Base-by-base conservation (phyloP, 371 early-diverging fungal species). In the Mucor lusitanicus region DNA sequence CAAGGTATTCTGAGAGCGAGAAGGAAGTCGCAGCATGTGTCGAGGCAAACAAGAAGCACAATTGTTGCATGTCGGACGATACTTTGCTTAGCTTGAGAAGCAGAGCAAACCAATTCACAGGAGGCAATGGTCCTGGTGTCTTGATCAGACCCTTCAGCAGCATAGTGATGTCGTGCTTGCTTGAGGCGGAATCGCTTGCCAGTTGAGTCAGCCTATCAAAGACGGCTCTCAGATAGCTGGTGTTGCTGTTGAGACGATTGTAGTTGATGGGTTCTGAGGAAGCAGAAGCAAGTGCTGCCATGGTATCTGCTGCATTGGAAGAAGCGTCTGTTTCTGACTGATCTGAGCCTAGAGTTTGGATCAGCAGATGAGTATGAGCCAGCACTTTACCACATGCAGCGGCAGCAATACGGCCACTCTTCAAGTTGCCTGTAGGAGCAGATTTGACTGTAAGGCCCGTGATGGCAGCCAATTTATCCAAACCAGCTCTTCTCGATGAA, bases 51-150 rank as follows among this genome's bases (percentile, higher is more conserved):
- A 42, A 57, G 13, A 86, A 71, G n/a, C 81, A 78, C 1, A 74
- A 39, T 0, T 37, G 30, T 17, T 65, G 71, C 13, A 79, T 30
- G 1, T 28, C 19, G 0, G 70, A 66, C 15, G 81, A 78, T 11
- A 78, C 19, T 9, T 67, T 69, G 6, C 80, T 69, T 9, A 83
- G 30, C 12, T 76, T 73, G 1, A 65, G 70, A 39, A 86, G 50
- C 15, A 85, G 33, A 0, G 69, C 72, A 63, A 84, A 86, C 88
- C 88, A 88, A 46, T 88, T 86, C 9, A 88, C 88, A 0, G 86
- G 77, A 8, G 88, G 87, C 21, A 88, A 67, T 1, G 88, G 87
- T 0, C 85, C 81, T 0, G 83, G 80, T 11, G 79, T 77, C 0
- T 71, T 59, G n/a, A 71, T 60, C 1, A 83, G 46, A 39, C 72